A percentile compares a stretch with the other conserved stretches of the same genome.
These are phyloP conservation scores for Pyrus bretschneideri DNA, from an alignment of 306 rosid species.

Conservation along the genomic window DNA sequence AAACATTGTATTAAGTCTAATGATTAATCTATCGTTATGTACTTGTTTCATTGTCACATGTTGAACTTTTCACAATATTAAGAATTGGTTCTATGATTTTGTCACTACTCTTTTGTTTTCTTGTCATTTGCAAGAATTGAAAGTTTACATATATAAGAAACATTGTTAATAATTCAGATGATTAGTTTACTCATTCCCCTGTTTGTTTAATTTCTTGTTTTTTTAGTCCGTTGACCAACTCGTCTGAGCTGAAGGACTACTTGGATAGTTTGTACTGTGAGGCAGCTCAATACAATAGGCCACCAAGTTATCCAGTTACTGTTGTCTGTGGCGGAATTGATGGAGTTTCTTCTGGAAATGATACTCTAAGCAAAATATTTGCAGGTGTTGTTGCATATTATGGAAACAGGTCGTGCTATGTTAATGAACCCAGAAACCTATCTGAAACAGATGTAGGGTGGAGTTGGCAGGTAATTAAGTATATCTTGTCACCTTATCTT, in stretches of 20 bases:
- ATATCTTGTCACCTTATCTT: neutral
- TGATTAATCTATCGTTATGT: too few species aligned
- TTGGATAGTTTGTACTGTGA: neutral
- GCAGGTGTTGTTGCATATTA: constrained; percentile 45
- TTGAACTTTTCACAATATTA: too few species aligned
- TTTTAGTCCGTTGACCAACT: constrained; percentile 33
- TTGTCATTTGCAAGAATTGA: neutral
- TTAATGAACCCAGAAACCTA: constrained; percentile 21
- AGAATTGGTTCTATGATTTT: too few species aligned
- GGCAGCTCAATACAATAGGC: constrained; percentile 60
- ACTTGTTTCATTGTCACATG: too few species aligned
- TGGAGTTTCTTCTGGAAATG: constrained; percentile 23
- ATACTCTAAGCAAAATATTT: constrained; percentile 39
- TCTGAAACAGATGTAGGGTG: constrained; percentile 46
- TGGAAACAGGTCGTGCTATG: constrained; percentile 42
- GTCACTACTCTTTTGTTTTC: neutral
- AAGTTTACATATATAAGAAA: too few species aligned
- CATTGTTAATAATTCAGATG: too few species aligned
- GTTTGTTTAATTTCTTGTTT: neutral
- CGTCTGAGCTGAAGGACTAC: constrained; percentile 31
- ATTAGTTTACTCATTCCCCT: neutral
- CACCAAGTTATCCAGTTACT: constrained; percentile 51
- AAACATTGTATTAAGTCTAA: too few species aligned
- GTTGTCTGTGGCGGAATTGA: constrained; percentile 56
- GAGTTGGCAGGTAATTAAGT: constrained; percentile 69